Conservation (phyloP, 768 basidiomycete genomes). For the Sutorius australiensis region DNA sequence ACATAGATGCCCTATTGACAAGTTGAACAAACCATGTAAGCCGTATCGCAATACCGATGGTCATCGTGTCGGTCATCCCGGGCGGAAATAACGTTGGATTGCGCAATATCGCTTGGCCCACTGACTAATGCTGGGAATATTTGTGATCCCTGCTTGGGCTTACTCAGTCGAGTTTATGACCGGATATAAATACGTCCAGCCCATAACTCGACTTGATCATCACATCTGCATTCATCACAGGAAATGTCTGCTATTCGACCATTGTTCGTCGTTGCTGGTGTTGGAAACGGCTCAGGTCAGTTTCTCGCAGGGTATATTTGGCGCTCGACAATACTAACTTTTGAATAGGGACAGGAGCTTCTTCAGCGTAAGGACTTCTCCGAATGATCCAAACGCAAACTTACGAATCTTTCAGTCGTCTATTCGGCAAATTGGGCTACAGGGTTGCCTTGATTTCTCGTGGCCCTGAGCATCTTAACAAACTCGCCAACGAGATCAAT, state of each 20-base stretch:
- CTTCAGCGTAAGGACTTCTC: conserved; percentile 46
- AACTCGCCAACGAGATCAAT: conserved; percentile 53
- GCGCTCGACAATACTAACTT: neutral
- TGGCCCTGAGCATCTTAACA: conserved; percentile 47
- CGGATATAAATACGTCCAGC: conserved; percentile 10
- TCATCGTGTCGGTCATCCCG: neutral
- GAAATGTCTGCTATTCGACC: conserved; percentile 38
- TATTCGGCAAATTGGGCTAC: conserved; percentile 62
- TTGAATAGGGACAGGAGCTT: conserved; percentile 50
- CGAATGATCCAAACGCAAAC: neutral
- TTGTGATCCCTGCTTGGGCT: conserved; percentile 15
- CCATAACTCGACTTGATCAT: neutral
- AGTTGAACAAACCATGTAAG: neutral
- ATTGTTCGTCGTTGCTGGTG: conserved; percentile 57
- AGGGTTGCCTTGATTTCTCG: conserved; percentile 64
- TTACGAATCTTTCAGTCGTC: conserved; percentile 38
- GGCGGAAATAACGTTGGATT: conserved; percentile 1
- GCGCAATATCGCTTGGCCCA: conserved; percentile 3
- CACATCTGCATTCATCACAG: conserved; percentile 1
- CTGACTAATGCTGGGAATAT: conserved; percentile 9
- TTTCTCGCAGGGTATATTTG: neutral
- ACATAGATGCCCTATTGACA: conserved; percentile 11
- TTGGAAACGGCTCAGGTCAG: conserved; percentile 40
- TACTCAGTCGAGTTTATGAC: conserved; percentile 6
- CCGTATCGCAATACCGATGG: too few species aligned